These are phyloP conservation scores for Euphrasia confusa DNA, from an alignment of 257 asterid genomes.

Conservation along the genomic window DNA sequence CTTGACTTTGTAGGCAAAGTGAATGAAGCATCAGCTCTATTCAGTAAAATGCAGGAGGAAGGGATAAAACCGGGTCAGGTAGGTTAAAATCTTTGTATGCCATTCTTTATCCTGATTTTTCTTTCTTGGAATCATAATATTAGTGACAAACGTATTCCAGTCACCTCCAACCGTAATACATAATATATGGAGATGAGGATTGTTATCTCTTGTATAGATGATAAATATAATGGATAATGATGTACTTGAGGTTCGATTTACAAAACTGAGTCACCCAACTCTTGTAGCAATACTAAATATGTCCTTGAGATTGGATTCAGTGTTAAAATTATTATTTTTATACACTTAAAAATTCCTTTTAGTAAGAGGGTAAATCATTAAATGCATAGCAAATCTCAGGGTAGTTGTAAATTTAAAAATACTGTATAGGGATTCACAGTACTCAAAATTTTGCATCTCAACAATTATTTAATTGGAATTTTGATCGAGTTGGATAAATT, in stretches of 20 bases:
- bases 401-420: too few relatives aligned
- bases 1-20: slow-evolving; percentile 53
- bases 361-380: not conserved
- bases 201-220: not conserved
- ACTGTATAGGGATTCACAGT: too few relatives aligned
- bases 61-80: slow-evolving; percentile 86
- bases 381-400: not conserved
- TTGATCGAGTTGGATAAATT: too few relatives aligned
- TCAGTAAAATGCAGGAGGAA: slow-evolving; percentile 74
- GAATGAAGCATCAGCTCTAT: slow-evolving; percentile 66
- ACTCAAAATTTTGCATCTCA: too few relatives aligned
- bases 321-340: not conserved
- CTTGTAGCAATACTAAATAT: too few relatives aligned
- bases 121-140: slow-evolving; percentile 1
- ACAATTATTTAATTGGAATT: too few relatives aligned
- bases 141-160: not conserved
- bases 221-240: not conserved
- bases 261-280: not conserved
- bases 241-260: not conserved
- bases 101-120: not conserved
- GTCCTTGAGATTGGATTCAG: not conserved
- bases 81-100: slow-evolving; percentile 20
- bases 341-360: too few relatives aligned
- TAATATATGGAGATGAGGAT: slow-evolving; percentile 9
- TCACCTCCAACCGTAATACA: not conserved